Conservation (phyloP, 306 rosid genomes). For the Astragalus glycyphyllos region DNA sequence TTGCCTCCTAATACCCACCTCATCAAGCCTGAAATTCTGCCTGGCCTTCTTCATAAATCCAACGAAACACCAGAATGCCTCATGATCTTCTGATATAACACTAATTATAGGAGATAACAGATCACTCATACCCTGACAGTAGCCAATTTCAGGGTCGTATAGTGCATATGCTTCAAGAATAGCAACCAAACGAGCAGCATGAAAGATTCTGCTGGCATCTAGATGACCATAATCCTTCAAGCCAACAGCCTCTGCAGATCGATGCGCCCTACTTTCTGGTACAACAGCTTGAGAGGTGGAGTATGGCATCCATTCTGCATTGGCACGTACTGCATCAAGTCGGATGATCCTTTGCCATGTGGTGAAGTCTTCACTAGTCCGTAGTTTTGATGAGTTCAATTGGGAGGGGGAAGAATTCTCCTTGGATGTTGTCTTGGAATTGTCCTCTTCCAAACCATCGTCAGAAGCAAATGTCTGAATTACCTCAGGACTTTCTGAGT, state of each 20-base stretch:
- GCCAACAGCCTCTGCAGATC: conserved; percentile 89
- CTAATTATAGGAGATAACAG: conserved; percentile 89
- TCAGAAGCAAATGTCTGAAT: conserved; percentile 67
- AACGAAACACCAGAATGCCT: conserved; percentile 99
- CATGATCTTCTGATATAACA: conserved; percentile 86
- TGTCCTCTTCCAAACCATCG: conserved; percentile 65
- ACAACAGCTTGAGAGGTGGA: conserved; percentile 72
- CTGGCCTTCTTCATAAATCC: conserved; percentile 99
- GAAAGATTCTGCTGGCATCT: conserved; percentile 82
- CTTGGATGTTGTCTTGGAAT: conserved; percentile 55
- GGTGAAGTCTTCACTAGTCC: conserved; percentile 72
- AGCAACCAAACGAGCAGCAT: conserved; percentile 93
- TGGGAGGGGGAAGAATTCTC: conserved; percentile 65
- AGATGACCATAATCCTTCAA: conserved; percentile 92
- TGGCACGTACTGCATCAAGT: conserved; percentile 95
- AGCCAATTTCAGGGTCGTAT: conserved; percentile 94
- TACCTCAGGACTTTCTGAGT: conserved; percentile 81
- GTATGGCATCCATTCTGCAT: conserved; percentile 83
- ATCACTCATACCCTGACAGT: conserved; percentile 99
- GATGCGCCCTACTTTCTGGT: conserved; percentile 66
- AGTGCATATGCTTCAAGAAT: conserved; percentile 98
- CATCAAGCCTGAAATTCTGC: conserved; percentile 97
- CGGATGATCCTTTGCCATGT: conserved; percentile 98
- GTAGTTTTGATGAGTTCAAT: conserved; percentile 56
- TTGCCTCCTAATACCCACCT: conserved; percentile 95